Evolutionary conservation across 371 early-diverging fungal species (phyloP), one percentile per base, ranked within the genome.

Genomic region (Chytridium lagenaria): DNA sequence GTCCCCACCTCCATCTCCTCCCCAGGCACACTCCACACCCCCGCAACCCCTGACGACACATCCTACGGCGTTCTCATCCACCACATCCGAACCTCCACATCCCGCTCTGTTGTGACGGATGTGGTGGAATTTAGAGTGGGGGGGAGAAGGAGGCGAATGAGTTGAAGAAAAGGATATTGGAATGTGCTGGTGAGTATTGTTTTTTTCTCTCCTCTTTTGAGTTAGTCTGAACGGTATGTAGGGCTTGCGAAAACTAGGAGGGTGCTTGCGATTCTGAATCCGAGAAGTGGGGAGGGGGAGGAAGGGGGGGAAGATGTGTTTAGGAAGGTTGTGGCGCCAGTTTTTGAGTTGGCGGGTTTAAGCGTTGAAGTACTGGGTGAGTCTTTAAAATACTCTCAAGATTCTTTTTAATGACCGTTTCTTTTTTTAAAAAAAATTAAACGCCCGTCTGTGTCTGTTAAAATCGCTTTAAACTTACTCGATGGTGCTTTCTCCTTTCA

Each of bases 101-200:
- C 10, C 30, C 7, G 26, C 2, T 23, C 39, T 15, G 38, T 66
- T 10, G 22, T 38, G 12, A 12, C n/a, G 38, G 19, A 16, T 2
- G 66, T 40, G 5, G 12, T 66, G 39, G 66, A 66, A 30, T 66
- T 66, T 28, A 66, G 66, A 28, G 19, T 38, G 38, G 3, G 66
- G 49, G 22, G 10, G 66, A n/a, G 44, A 44, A 37, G 10, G 66
- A 66, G 44, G 66, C 44, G 3, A 3, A 28, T 2, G 44, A 66
- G 23, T 38, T 16, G 66, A 66, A 44, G 44, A 37, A 30, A 30
- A 38, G 28, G 26, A 26, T 66, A 2, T 66, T 66, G 49, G 44
- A 37, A 16, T 2, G 26, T 66, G 38, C 38, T 38, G 63, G 63
- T 61, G 55, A 34, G 36, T 7, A n/a, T 34, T 2, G 33, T 61